These are phyloP conservation scores for Leccinum truebloodii DNA, from an alignment of 768 basidiomycete species.

Conservation along the genomic window DNA sequence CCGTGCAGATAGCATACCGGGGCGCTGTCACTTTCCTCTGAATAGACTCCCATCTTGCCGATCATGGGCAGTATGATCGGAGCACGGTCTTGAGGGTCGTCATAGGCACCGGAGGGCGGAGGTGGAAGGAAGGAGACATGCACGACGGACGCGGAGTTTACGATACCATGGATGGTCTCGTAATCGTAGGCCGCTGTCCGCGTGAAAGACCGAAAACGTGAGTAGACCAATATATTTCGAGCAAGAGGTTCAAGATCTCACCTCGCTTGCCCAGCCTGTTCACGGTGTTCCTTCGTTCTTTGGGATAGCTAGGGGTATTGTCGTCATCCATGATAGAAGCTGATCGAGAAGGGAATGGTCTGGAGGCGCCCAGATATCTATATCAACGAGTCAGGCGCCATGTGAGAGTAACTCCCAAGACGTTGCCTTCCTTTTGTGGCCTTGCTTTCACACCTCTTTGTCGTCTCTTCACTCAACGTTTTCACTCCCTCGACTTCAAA, in stretches of 20 bases:
- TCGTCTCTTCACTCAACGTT: no score
- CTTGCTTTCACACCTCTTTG: no score
- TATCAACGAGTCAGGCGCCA: no score
- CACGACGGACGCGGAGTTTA: slow-evolving; percentile 25
- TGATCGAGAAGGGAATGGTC: not conserved
- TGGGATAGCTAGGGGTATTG: slow-evolving; percentile 40
- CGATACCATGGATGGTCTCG: slow-evolving; percentile 22
- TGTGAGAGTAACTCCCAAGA: no score
- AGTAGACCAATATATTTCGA: not conserved
- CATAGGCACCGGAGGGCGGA: slow-evolving; percentile 13
- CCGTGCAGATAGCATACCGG: slow-evolving; percentile 27
- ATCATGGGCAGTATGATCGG: slow-evolving; percentile 30
- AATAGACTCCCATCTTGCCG: slow-evolving; percentile 25
- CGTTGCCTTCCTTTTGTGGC: not conserved
- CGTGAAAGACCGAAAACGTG: not conserved
- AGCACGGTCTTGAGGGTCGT: slow-evolving; percentile 11
- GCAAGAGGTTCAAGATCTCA: slow-evolving; percentile 2
- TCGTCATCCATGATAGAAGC: slow-evolving; percentile 49
- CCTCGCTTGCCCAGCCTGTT: slow-evolving; percentile 29
- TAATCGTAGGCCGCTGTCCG: slow-evolving; percentile 23
- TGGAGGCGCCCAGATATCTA: not conserved
- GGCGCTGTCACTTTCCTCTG: slow-evolving; percentile 2
- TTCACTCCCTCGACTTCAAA: no score
- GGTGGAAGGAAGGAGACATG: slow-evolving; percentile 28
- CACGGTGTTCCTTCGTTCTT: slow-evolving; percentile 22